Evolutionary conservation across 805 yeast genomes (phyloP).

Genomic region (Metschnikowia arizonensis): DNA sequence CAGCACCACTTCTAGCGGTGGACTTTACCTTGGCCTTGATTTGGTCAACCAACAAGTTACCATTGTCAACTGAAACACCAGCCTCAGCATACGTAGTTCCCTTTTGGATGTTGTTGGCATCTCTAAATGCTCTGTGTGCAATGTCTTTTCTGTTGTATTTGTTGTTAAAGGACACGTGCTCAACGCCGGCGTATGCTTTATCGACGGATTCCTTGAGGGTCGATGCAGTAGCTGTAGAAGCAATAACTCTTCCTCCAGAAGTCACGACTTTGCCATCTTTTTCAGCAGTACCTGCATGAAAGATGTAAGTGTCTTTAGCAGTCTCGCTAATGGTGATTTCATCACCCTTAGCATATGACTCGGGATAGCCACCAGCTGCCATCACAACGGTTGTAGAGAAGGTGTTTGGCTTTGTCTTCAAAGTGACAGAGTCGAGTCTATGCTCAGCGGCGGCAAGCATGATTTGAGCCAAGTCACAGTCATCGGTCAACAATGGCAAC

Average conservation of each 20-base stretch:
- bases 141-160: slow-evolving; percentile 89
- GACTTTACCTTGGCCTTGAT: slow-evolving; percentile 89
- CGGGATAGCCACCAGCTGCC: slow-evolving; percentile 98
- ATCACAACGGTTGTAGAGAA: slow-evolving; percentile 90
- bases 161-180: slow-evolving; percentile 62
- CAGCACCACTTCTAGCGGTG: slow-evolving; percentile 93
- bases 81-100: slow-evolving; percentile 87
- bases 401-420: slow-evolving; percentile 49
- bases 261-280: slow-evolving; percentile 64
- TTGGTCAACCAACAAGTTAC: slow-evolving; percentile 83
- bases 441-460: slow-evolving; percentile 93
- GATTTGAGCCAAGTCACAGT: slow-evolving; percentile 89
- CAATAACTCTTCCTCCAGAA: slow-evolving; percentile 95
- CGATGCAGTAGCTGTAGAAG: slow-evolving; percentile 80
- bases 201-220: slow-evolving; percentile 77
- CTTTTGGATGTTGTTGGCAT: slow-evolving; percentile 25
- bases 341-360: slow-evolving; percentile 79
- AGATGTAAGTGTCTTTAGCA: slow-evolving; percentile 64
- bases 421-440: slow-evolving; percentile 77
- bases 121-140: slow-evolving; percentile 92
- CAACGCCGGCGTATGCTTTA: slow-evolving; percentile 82
- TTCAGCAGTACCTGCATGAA: slow-evolving; percentile 92
- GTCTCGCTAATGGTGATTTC: slow-evolving; percentile 55
- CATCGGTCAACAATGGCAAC: slow-evolving; percentile 73
- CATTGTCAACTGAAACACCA: slow-evolving; percentile 97